Percentiles rank a stretch among this genome's conserved stretches.
Evolutionary conservation across 1,139 yeast genomes (phyloP).

Genomic region (Saccharomyces hybrid): DNA sequence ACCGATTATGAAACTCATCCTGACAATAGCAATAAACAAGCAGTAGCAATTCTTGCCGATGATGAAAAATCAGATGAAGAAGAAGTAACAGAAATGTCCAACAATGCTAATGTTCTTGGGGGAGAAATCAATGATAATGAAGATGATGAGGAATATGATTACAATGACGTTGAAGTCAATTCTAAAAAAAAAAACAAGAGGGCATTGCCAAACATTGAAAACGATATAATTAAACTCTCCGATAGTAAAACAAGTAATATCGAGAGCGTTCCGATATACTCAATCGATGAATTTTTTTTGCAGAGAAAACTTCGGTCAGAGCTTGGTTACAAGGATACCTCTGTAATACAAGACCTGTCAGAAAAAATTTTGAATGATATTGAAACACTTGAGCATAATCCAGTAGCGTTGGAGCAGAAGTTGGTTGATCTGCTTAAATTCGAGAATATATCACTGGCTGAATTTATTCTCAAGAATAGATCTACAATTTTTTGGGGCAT

Average conservation of each 20-base stretch:
- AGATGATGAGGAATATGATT: constrained; percentile 15
- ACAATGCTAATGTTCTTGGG: constrained; percentile 24
- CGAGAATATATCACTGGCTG: constrained; percentile 44
- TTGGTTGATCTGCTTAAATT: constrained; percentile 45
- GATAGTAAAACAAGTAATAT: constrained; percentile 7
- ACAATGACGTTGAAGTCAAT: constrained; percentile 10
- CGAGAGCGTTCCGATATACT: constrained; percentile 25
- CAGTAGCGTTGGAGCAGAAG: constrained; percentile 44
- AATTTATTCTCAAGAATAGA: constrained; percentile 45
- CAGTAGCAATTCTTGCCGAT: constrained; percentile 23
- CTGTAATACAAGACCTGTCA: background rate
- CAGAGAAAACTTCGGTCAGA: constrained; percentile 33
- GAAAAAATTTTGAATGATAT: background rate
- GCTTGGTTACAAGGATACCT: background rate
- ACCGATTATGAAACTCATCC: constrained; percentile 37
- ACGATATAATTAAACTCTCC: constrained; percentile 7
- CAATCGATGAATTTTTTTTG: constrained; percentile 47
- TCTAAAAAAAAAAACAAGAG: constrained; percentile 4
- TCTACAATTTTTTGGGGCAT: constrained; percentile 49
- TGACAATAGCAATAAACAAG: constrained; percentile 19
- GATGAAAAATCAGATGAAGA: constrained; percentile 32
- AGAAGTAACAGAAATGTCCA: constrained; percentile 22
- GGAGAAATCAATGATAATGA: constrained; percentile 14
- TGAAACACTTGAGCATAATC: constrained; percentile 16
- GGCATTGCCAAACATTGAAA: constrained; percentile 12